Evolutionary conservation across 2,329 filamentous ascomycete genomes (phyloP), one percentile per base, ranked within the genome.

Genomic region (Phialocephala sp.): DNA sequence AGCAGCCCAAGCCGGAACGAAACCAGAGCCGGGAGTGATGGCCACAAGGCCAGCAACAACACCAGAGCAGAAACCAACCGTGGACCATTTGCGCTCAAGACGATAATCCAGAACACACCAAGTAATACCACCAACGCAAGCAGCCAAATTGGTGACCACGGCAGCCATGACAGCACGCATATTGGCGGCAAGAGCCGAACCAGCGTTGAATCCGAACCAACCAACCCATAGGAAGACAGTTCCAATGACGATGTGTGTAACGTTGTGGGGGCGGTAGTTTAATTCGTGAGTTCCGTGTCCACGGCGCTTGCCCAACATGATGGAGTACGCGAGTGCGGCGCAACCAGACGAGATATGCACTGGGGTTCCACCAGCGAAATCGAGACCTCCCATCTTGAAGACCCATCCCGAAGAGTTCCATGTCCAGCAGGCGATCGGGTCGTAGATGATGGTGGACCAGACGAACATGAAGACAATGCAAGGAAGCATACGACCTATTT

Each of bases 221-320:
- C 93, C 93, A 18, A 97, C 91, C 93, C 93, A 97, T 18, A 97
- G 88, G 80, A 97, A 97, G 56, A 97, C 92, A 2, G 93, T 97
- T 36, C 93, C 93, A 63, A 96, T 91, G 60, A 97, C 92, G 72
- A 97, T 93, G 77, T 96, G 92, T 4, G 93, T 95, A 56, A 96
- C 92, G 74, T 97, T 97, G 82, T 97, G 93, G 11, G 93, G 93
- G 59, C 93, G 90, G 79, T 94, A 97, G 81, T 96, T 96, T 73
- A 97, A 84, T 77, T 94, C 92, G 76, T 93, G 90, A 35, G 92
- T 96, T 59, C 92, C 91, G 77, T 96, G 92, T 24, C 93, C 93
- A 67, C 71, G 70, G 65, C 75, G 74, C 69, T 77, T 95, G 74
- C 93, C 93, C 64, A 97, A 86, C 88, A 96, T 94, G 81, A 97